Percentiles rank a stretch among this genome's conserved stretches.
Evolutionary conservation across 768 basidiomycete genomes (phyloP).

Genomic region (Naganishia friedmannii): DNA sequence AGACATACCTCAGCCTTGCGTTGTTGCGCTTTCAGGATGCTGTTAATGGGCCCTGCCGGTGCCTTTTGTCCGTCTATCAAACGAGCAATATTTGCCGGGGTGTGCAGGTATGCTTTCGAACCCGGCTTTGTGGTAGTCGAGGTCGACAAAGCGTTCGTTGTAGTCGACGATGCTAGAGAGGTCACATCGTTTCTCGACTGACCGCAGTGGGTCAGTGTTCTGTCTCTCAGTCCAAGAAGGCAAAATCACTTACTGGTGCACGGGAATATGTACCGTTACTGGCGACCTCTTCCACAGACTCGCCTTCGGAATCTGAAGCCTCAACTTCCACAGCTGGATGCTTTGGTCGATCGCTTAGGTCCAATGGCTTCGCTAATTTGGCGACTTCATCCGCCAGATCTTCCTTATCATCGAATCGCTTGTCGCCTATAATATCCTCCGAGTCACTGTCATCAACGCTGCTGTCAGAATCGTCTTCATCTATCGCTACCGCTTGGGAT

Average conservation of each 20-base stretch:
- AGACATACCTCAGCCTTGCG: conserved; percentile 23
- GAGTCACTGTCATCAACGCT: not conserved
- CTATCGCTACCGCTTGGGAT: conserved; percentile 21
- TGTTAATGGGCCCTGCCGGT: conserved; percentile 16
- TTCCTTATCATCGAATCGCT: conserved; percentile 13
- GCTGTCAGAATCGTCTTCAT: conserved; percentile 19
- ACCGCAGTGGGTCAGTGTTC: not conserved
- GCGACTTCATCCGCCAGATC: conserved; percentile 19
- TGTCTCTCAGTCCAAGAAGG: not conserved
- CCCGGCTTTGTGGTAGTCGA: conserved; percentile 2
- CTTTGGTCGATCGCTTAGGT: not conserved
- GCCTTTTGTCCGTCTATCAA: conserved; percentile 31
- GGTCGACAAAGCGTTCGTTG: not conserved
- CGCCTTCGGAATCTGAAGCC: conserved; percentile 1
- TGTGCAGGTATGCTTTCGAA: conserved; percentile 7
- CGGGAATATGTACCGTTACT: not conserved
- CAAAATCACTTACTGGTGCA: conserved; percentile 1
- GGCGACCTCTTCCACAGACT: not conserved
- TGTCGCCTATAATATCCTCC: conserved; percentile 7
- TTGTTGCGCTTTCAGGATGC: conserved; percentile 29
- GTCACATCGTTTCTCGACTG: not conserved
- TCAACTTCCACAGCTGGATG: not conserved
- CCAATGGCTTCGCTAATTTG: conserved; percentile 3
- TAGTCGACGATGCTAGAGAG: conserved; percentile 12
- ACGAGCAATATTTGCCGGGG: conserved; percentile 23